Base-by-base conservation (phyloP, 2,329 filamentous ascomycete genomes). In the Ceratocystis harringtonii region DNA sequence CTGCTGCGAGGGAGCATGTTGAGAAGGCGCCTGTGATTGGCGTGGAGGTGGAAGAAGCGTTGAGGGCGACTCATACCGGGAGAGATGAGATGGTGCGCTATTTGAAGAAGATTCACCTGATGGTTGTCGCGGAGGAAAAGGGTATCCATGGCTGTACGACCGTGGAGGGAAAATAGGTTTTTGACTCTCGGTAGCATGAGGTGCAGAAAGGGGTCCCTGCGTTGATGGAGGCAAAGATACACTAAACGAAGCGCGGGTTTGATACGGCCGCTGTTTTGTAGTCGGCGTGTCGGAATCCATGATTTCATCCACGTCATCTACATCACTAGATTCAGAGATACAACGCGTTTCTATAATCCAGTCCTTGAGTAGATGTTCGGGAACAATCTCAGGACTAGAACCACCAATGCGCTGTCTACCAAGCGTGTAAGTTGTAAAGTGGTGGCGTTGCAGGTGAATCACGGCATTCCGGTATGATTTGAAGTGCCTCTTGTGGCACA, bases 391-490 rank as follows among this genome's bases (percentile, higher is more conserved):
- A 5, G 50, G 10, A 19, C 36, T 57, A 5, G 60, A 62, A 2
- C 80, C 80, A 69, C 80, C 82, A 6, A 80, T 80, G 5, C 28
- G 41, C 30, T 57, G 58, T 70, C 83, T 82, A 55, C 80, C 80
- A 17, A 79, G 80, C 63, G 79, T 75, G 68, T 82, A 77, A 19
- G 80, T 80, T 67, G 81, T 79, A 70, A 84, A 84, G 70, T 84
- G 81, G 2, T 81, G 80, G 58, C 81, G 76, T 48, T 81, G 77
- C 41, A 84, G 74, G 70, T 84, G 81, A n/a, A 81, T 80, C 1
- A 81, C 81, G 0, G 81, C 81, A 68, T 83, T 83, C 68, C 83
- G 83, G 69, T 83, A 84, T 15, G 81, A 81, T 1, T 81, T 81
- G 63, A 83, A 84, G 32, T 79, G 77, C 70, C 83, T 83, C 69